Percentiles rank a stretch among this genome's conserved stretches.
phyloP scores from a whole-genome alignment of 2,329 filamentous ascomycete genomes.

The Pseudogymnoascus sp. region DNA sequence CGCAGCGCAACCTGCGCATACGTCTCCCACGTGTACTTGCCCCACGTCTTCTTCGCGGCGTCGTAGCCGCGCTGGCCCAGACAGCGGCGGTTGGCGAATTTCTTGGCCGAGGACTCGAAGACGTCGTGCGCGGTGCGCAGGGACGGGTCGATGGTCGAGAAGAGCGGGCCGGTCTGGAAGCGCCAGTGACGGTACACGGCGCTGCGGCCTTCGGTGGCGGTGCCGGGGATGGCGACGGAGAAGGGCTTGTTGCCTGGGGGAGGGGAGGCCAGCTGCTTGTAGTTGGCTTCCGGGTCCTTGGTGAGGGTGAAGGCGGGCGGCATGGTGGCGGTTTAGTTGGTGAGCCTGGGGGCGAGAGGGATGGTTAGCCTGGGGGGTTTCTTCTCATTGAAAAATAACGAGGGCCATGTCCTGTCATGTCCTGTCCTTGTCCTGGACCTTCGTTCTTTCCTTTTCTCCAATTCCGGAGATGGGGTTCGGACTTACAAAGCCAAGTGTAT shows the following conservation, averaged over 20 bases:
- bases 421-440: background rate
- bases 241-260: conserved; percentile 47
- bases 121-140: conserved; percentile 68
- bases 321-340: background rate
- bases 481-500: background rate
- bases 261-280: conserved; percentile 18
- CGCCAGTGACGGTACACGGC: conserved; percentile 78
- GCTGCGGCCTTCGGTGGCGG: conserved; percentile 62
- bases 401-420: too few relatives aligned
- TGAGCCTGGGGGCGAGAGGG: background rate
- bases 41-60: conserved; percentile 60
- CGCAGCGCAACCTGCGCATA: conserved; percentile 73
- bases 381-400: too few relatives aligned
- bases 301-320: background rate
- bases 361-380: background rate
- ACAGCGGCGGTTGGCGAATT: conserved; percentile 59
- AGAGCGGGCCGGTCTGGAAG: conserved; percentile 60
- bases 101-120: conserved; percentile 61
- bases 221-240: conserved; percentile 67
- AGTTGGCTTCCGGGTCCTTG: conserved; percentile 21
- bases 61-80: conserved; percentile 78
- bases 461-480: background rate
- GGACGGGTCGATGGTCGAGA: conserved; percentile 64
- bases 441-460: background rate
- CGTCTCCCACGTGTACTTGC: conserved; percentile 72